Conservation (phyloP, 2,329 filamentous ascomycete species). For the Pseudomassariella vexata region DNA sequence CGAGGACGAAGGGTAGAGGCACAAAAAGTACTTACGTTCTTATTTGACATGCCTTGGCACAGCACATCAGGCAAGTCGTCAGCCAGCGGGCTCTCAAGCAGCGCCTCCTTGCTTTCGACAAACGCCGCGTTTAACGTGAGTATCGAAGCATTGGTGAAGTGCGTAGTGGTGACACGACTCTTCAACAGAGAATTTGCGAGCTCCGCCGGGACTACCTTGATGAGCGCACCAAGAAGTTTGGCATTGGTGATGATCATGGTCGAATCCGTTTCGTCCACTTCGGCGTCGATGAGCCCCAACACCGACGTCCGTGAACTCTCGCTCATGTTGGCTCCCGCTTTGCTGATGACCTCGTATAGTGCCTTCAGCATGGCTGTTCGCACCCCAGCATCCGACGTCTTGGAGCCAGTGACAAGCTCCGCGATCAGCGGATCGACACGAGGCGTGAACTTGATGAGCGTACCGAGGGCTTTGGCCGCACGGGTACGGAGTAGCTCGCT, state of each 20-base stretch:
- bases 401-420: conserved; percentile 92
- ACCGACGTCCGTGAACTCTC: conserved; percentile 84
- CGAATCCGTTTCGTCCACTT: conserved; percentile 68
- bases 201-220: conserved; percentile 77
- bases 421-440: conserved; percentile 89
- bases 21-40: conserved; percentile 53
- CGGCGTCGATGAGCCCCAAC: conserved; percentile 79
- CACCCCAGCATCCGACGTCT: conserved; percentile 81
- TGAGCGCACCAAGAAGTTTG: conserved; percentile 79
- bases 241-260: conserved; percentile 85
- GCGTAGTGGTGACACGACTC: conserved; percentile 71
- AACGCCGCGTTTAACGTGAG: conserved; percentile 86
- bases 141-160: conserved; percentile 73
- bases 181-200: conserved; percentile 55
- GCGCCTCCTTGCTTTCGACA: conserved; percentile 66
- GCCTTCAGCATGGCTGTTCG: conserved; percentile 96
- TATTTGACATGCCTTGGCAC: conserved; percentile 71
- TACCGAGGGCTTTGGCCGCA: conserved; percentile 90
- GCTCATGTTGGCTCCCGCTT: conserved; percentile 91
- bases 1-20: too few species aligned
- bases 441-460: conserved; percentile 90
- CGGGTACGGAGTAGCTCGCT: conserved; percentile 83
- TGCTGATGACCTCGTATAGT: conserved; percentile 91
- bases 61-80: conserved; percentile 75
- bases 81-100: conserved; percentile 60